A percentile compares a stretch with the other conserved stretches of the same genome.
phyloP scores from a whole-genome alignment of 116 monocot species.

The Iris pallida region DNA sequence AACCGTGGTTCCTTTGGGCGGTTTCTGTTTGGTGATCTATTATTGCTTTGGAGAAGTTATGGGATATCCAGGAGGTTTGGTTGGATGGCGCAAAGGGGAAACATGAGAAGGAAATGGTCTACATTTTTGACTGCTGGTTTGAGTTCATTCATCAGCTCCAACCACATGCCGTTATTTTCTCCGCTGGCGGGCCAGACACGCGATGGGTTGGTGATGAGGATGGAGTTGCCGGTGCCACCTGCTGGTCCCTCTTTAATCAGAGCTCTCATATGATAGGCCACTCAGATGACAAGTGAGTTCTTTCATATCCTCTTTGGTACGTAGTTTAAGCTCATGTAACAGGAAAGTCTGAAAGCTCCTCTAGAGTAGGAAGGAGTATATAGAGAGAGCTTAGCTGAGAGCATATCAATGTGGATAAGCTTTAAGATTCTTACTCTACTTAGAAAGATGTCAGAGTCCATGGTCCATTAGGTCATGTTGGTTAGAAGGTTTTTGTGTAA shows the following conservation, averaged over 20 bases:
- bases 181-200: slow-evolving; percentile 70
- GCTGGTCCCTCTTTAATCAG: slow-evolving; percentile 88
- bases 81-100: slow-evolving; percentile 89
- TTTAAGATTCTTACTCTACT: no score
- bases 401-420: no score
- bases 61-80: slow-evolving; percentile 87
- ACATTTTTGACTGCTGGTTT: slow-evolving; percentile 82
- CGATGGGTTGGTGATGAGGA: slow-evolving; percentile 86
- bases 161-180: slow-evolving; percentile 73
- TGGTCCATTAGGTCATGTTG: no score
- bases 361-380: no score
- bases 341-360: no score
- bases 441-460: no score
- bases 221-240: slow-evolving; percentile 66
- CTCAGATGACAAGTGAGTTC: slow-evolving; percentile 35
- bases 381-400: no score
- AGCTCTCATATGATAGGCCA: slow-evolving; percentile 60
- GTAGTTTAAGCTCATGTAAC: no score
- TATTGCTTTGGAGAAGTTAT: slow-evolving; percentile 47
- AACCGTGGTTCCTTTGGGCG: no score
- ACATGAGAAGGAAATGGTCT: slow-evolving; percentile 50
- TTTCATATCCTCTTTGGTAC: not conserved
- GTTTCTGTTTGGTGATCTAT: no score
- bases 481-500: no score
- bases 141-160: slow-evolving; percentile 86